A percentile compares a stretch with the other conserved stretches of the same genome.
Conservation (phyloP, 2,329 filamentous ascomycete genomes). For the Paraconiothyrium brasiliense region DNA sequence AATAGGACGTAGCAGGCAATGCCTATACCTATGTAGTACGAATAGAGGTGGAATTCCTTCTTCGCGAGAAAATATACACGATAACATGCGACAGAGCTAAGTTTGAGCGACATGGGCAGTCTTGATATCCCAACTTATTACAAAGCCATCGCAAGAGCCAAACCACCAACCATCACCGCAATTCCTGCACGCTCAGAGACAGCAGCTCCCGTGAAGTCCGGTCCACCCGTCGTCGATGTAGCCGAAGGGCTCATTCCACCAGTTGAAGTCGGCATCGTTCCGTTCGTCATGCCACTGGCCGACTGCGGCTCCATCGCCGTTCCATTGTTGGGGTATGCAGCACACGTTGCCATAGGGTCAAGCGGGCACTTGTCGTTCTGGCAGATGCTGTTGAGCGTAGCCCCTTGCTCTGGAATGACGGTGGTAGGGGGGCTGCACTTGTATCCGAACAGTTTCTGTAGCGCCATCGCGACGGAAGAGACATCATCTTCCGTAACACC, state of each 20-base stretch:
- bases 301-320: slow-evolving; percentile 18
- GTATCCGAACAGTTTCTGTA: slow-evolving; percentile 62
- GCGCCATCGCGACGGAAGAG: slow-evolving; percentile 57
- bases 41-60: no score
- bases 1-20: no score
- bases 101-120: no score
- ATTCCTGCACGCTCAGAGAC: not conserved
- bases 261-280: not conserved
- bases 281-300: slow-evolving; percentile 4
- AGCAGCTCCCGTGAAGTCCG: slow-evolving; percentile 7
- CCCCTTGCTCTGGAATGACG: slow-evolving; percentile 57
- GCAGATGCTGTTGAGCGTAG: slow-evolving; percentile 66
- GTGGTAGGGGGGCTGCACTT: slow-evolving; percentile 60
- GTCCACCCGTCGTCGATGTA: not conserved
- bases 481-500: slow-evolving; percentile 66
- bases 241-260: slow-evolving; percentile 6
- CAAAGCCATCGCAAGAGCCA: not conserved
- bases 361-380: slow-evolving; percentile 61
- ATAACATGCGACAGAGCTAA: no score
- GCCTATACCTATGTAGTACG: no score
- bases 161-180: not conserved
- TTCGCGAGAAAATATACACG: no score
- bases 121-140: not conserved
- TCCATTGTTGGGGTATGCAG: slow-evolving; percentile 48
- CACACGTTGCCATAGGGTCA: slow-evolving; percentile 58